These are phyloP conservation scores for Hypericum androsaemum DNA, from an alignment of 345 rosid genomes.

Conservation along the genomic window DNA sequence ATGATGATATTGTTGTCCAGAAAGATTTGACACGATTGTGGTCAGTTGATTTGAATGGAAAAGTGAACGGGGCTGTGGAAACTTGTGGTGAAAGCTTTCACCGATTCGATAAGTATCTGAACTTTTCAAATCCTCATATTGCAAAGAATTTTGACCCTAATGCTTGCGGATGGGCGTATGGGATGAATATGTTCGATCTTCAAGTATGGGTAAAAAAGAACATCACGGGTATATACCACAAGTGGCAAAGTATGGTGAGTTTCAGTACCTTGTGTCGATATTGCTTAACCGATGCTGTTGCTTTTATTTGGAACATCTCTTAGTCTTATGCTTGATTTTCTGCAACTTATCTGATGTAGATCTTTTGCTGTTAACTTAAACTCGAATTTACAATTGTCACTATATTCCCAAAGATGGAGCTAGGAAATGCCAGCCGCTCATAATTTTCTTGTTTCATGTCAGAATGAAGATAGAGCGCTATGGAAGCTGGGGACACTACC, in stretches of 20 bases:
- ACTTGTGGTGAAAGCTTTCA: conserved; percentile 99
- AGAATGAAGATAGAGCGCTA: conserved; percentile 88
- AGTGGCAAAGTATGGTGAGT: conserved; percentile 97
- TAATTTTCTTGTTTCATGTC: conserved; percentile 6
- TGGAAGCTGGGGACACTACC: conserved; percentile 99
- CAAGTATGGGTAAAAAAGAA: conserved; percentile 88
- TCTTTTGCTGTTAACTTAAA: too few species aligned
- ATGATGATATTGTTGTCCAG: conserved; percentile 96
- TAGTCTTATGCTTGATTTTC: too few species aligned
- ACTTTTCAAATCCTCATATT: conserved; percentile 89
- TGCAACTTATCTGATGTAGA: too few species aligned
- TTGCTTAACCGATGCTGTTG: background rate
- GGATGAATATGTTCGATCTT: conserved; percentile 94
- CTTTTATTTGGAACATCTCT: background rate
- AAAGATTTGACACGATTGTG: conserved; percentile 85
- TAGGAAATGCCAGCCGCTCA: background rate
- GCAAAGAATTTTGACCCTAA: conserved; percentile 81
- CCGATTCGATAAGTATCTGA: conserved; percentile 89
- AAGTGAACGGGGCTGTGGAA: conserved; percentile 97
- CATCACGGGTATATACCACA: conserved; percentile 94
- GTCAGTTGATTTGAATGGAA: conserved; percentile 75
- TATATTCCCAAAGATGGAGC: too few species aligned
- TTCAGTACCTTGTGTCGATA: background rate
- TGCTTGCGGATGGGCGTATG: conserved; percentile 99
- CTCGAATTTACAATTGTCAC: too few species aligned